Evolutionary conservation across 495 filamentous ascomycete species (phyloP).

Genomic region (Hyaloscypha hepaticicola): DNA sequence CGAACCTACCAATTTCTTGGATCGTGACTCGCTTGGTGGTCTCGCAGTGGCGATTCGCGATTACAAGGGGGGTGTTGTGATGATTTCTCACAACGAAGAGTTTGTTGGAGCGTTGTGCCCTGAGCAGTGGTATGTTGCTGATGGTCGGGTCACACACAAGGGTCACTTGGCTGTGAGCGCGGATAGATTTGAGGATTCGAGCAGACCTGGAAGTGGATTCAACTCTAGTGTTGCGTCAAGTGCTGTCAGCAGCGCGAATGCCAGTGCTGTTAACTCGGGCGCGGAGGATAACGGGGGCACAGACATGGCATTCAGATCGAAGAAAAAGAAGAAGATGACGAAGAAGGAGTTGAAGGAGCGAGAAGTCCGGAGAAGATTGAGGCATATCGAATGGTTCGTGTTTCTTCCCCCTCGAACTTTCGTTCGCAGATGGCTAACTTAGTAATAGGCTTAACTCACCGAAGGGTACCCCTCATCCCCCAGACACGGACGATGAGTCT

Average conservation of each 20-base stretch:
- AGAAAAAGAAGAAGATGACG: slow-evolving; percentile 98
- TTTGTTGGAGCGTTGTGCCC: slow-evolving; percentile 93
- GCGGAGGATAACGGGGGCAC: slow-evolving; percentile 68
- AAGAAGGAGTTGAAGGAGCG: slow-evolving; percentile 92
- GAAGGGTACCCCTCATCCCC: slow-evolving; percentile 75
- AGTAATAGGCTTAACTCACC: slow-evolving; percentile 41
- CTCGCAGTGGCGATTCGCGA: slow-evolving; percentile 95
- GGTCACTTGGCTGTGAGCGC: slow-evolving; percentile 67
- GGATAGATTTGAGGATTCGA: slow-evolving; percentile 84
- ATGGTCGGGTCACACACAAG: slow-evolving; percentile 82
- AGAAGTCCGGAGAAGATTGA: slow-evolving; percentile 80
- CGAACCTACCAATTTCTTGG: slow-evolving; percentile 99
- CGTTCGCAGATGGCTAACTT: slow-evolving; percentile 32
- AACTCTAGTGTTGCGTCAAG: slow-evolving; percentile 58
- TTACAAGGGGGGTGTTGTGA: slow-evolving; percentile 95
- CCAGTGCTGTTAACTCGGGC: slow-evolving; percentile 78
- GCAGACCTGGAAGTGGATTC: slow-evolving; percentile 49
- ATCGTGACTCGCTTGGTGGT: slow-evolving; percentile 94
- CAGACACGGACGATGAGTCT: slow-evolving; percentile 77
- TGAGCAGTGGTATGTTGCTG: slow-evolving; percentile 92
- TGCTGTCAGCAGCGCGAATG: slow-evolving; percentile 65
- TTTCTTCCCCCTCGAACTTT: slow-evolving; percentile 22
- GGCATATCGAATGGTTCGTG: slow-evolving; percentile 94
- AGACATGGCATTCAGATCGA: slow-evolving; percentile 82
- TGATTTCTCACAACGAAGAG: slow-evolving; percentile 99